Evolutionary conservation across 768 basidiomycete genomes (phyloP), one percentile per base, ranked within the genome.

Genomic region (Tricholomella constricta): DNA sequence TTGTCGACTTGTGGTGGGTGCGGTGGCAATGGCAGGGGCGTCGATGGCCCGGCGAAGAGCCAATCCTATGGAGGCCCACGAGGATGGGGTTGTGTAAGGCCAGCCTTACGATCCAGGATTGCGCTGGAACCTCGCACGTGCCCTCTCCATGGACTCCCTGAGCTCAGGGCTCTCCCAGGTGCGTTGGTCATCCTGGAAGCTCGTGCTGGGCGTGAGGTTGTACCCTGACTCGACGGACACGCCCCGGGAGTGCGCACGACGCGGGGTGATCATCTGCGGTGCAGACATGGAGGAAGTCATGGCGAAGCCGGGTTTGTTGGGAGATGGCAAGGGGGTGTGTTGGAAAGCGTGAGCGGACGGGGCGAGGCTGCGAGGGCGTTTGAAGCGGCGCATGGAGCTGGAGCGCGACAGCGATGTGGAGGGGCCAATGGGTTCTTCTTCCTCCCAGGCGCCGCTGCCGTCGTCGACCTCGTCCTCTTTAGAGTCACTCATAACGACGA

Each of bases 381-480:
- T 60, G 27, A 55, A 32, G 32, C 59, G 57, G 23, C 58, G 63
- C 19, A 62, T 48, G 3, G 63, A 75, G 58, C 55, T 69, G 51
- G 55, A 52, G 32, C 65, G 68, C 37, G 61, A 71, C 17, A 48
- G 60, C 43, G 58, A 67, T 51, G 41, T 60, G 54, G 45, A 60
- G 54, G 42, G 66, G 62, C 51, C 23, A 6, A n/a, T 40, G 15
- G 8, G 25, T 11, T 45, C 27, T 12, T 34, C 86, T 48, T 91
- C 89, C 51, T 86, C 85, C 91, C 91, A 93, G 2, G 74, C 77
- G 7, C 82, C 88, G 6, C 75, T 77, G 2, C 88, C 90, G 62
- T 91, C 89, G 55, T 91, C 91, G 3, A 84, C 80, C 60, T 85
- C 85, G 52, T 91, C 89, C 58, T 89, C 88, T 51, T 84, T 75